Evolutionary conservation across 805 yeast species (phyloP), one percentile per base, ranked within the genome.

Genomic region (Kodamaea neixiangensis): DNA sequence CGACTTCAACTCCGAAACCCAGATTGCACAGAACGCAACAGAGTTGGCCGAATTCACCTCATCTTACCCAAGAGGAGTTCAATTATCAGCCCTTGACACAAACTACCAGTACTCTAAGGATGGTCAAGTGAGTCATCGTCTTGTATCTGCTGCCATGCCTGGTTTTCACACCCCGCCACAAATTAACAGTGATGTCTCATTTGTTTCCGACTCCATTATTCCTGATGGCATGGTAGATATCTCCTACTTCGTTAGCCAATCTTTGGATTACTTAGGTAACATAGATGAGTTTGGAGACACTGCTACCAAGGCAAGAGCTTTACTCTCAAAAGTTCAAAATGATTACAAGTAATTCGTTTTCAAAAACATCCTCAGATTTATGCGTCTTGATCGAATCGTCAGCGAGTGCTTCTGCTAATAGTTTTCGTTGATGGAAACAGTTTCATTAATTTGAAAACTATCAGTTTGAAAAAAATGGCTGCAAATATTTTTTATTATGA

Each of bases 11-110:
- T 9, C 29, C n/a, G 20, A 42, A 14, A 29, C 31, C 5, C 29
- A 31, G 19, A 42, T 42, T 22, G 10, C 45, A 9, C 45, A 42
- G n/a, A 42, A 42, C 45, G 29, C 45, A 22, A 42, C 35, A 7
- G n/a, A 15, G 19, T 3, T 22, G 34, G 34, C 35, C 14, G 13
- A 34, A 20, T 21, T 5, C 25, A 22, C 21, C 11, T 14, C 41
- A 37, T 13, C 41, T 37, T 3, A 25, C 31, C 31, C 10, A 3
- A 10, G 31, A 9, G 31, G 31, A 25, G 10, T 7, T 7, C 13
- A 3, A 25, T 25, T 25, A 13, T 25, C 31, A 4, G 3, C 5
- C 10, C 31, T 25, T 25, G 31, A 25, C 11, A 25, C 31, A 25
- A 25, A 42, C 20, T 42, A 42, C 11, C 31, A 22, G n/a, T 42